Percentiles rank a stretch among this genome's conserved stretches.
Evolutionary conservation across 805 yeast genomes (phyloP).

Genomic region (Tetrapisispora namnaoensis): DNA sequence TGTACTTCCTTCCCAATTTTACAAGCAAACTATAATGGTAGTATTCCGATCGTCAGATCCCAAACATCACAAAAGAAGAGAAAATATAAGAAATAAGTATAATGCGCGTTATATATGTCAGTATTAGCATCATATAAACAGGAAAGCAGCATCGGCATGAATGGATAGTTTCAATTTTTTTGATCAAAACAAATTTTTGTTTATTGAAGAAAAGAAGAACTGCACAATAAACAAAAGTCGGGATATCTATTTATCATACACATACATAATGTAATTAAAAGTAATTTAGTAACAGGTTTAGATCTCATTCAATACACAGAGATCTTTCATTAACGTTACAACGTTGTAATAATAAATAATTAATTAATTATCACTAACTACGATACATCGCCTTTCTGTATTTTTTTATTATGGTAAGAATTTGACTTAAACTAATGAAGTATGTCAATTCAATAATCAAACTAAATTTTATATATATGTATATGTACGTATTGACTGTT

Average conservation of each 20-base stretch:
- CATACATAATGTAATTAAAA: too few relatives aligned
- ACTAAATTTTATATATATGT: too few relatives aligned
- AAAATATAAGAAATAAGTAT: constrained; percentile 16
- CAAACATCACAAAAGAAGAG: constrained; percentile 22
- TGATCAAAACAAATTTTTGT: too few relatives aligned
- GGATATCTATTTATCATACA: too few relatives aligned
- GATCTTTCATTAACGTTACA: neutral
- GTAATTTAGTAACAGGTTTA: neutral
- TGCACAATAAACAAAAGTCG: neutral
- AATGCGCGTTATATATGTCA: neutral
- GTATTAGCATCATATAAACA: neutral
- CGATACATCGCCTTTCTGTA: neutral
- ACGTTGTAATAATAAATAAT: neutral
- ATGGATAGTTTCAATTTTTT: too few relatives aligned
- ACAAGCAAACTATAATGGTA: constrained; percentile 65
- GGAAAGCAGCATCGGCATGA: too few relatives aligned
- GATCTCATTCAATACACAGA: neutral
- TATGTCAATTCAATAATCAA: too few relatives aligned
- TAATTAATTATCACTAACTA: neutral
- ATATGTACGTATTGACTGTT: too few relatives aligned
- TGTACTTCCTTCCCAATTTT: constrained; percentile 52
- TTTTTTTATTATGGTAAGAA: neutral
- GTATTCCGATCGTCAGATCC: constrained; percentile 51
- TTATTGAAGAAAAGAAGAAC: too few relatives aligned
- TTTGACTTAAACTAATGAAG: neutral